A percentile compares a stretch with the other conserved stretches of the same genome.
Conservation (phyloP, 208 protist genomes). For the Leishmania mexicana region DNA sequence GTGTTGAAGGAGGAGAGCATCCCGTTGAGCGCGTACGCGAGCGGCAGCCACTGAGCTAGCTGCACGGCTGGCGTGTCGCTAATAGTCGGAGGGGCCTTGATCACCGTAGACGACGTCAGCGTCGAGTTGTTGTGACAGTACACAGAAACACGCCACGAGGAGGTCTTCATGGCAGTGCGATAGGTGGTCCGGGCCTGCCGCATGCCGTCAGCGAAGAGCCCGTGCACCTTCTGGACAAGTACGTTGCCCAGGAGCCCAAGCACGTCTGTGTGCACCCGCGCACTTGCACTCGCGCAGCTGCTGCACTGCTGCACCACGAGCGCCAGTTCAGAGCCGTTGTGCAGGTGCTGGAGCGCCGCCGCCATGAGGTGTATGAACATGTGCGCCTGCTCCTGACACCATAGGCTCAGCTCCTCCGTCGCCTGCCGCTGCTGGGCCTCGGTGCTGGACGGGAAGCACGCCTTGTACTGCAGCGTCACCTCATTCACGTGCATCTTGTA, state of each 20-base stretch:
- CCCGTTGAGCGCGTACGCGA: constrained; percentile 87
- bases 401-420: constrained; percentile 29
- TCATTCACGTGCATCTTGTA: constrained; percentile 85
- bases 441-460: constrained; percentile 61
- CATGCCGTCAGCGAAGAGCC: constrained; percentile 70
- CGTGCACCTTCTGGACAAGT: constrained; percentile 48
- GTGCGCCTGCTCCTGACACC: constrained; percentile 58
- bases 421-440: constrained; percentile 17
- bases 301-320: constrained; percentile 75
- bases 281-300: constrained; percentile 37
- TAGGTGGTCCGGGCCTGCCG: constrained; percentile 53
- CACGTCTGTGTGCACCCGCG: constrained; percentile 61
- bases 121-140: constrained; percentile 24
- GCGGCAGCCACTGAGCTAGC: constrained; percentile 73
- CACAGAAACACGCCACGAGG: constrained; percentile 45
- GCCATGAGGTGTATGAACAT: constrained; percentile 50
- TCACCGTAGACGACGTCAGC: constrained; percentile 9
- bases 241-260: constrained; percentile 46
- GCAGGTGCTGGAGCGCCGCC: constrained; percentile 46
- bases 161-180: constrained; percentile 61
- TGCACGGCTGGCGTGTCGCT: constrained; percentile 29
- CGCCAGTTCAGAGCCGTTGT: constrained; percentile 76
- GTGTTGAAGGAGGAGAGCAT: constrained; percentile 73
- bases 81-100: constrained; percentile 10
- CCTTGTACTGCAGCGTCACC: constrained; percentile 69